Base-by-base conservation (phyloP, 345 rosid species). In the Citrus trifoliata region DNA sequence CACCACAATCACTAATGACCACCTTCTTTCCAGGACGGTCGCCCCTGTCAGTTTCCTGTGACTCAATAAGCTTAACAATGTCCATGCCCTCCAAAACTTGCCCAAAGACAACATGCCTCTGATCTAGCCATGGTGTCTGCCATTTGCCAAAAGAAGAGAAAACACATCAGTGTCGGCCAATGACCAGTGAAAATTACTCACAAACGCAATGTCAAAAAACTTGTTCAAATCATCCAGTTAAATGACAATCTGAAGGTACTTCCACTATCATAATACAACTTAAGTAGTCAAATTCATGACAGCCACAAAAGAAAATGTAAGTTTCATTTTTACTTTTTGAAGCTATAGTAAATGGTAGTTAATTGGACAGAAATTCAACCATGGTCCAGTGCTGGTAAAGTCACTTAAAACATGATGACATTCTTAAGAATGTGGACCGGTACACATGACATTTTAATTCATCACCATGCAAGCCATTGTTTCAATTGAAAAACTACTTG, bases 41-140 rank as follows among this genome's bases (percentile, higher is more conserved):
- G 28, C 98, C 98, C 86, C 98, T 86, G 84, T 94, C 98, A 0
- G 99, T 97, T 79, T 94, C 97, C 73, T 90, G 95, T 0, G 91
- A 90, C 81, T 94, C 94, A 10, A 92, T 82, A 68, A 93, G 87
- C 90, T 80, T 89, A 33, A 94, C 98, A 13, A 89, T 81, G 67
- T 94, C 97, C 95, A 97, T 90, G 77, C 99, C 99, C 84, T 97
- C 98, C 78, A 94, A 58, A 27, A 97, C 98, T 88, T 94, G 98
- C 60, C 98, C 98, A 8, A 97, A 97, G 71, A 97, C 99, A 28
- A 97, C 99, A 81, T 97, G 98, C 87, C 98, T 90, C 80, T 88
- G 88, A 80, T 94, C 95, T 76, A 94, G 89, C 98, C 99, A 97
- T 9, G 98, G 92, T 2, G 99, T 93, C 99, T 94, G 97, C 76